These are phyloP conservation scores for Syncephalastrum sp. DNA, from an alignment of 371 early-diverging fungal genomes.

Conservation along the genomic window DNA sequence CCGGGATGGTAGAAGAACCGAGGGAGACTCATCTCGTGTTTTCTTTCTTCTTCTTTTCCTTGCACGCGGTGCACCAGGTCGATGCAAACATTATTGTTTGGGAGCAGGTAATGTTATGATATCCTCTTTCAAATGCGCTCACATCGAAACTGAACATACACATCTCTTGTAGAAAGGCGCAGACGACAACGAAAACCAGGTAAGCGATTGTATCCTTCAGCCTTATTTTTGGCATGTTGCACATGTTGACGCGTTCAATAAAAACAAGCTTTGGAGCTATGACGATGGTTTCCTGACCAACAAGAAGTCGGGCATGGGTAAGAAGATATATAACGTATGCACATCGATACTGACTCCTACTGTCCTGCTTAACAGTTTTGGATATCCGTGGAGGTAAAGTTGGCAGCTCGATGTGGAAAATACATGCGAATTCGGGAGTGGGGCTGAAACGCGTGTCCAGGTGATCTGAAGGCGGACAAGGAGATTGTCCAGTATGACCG, in stretches of 20 bases:
- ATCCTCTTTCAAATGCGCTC: too few relatives aligned
- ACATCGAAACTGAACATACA: not conserved
- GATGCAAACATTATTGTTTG: conserved; percentile 9
- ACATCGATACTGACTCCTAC: not conserved
- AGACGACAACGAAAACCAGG: conserved; percentile 16
- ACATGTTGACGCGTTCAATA: too few relatives aligned
- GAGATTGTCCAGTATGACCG: conserved; percentile 36
- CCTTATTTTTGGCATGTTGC: too few relatives aligned
- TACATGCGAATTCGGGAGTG: not conserved
- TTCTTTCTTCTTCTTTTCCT: too few relatives aligned
- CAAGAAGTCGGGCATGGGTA: conserved; percentile 34
- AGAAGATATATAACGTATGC: not conserved
- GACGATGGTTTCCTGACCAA: conserved; percentile 36
- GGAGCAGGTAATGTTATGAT: conserved; percentile 10
- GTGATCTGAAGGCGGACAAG: conserved; percentile 31
- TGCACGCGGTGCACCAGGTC: conserved; percentile 1
- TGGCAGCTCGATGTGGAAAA: not conserved
- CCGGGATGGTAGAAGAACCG: too few relatives aligned
- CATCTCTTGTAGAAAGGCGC: not conserved
- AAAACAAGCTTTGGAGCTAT: conserved; percentile 28
- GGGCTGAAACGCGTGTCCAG: conserved; percentile 10
- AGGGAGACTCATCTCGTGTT: too few relatives aligned
- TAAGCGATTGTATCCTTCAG: not conserved
- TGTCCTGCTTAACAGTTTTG: conserved; percentile 21
- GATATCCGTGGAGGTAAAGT: conserved; percentile 40